Evolutionary conservation across 768 basidiomycete species (phyloP).

Genomic region (Tulasnella sp.): DNA sequence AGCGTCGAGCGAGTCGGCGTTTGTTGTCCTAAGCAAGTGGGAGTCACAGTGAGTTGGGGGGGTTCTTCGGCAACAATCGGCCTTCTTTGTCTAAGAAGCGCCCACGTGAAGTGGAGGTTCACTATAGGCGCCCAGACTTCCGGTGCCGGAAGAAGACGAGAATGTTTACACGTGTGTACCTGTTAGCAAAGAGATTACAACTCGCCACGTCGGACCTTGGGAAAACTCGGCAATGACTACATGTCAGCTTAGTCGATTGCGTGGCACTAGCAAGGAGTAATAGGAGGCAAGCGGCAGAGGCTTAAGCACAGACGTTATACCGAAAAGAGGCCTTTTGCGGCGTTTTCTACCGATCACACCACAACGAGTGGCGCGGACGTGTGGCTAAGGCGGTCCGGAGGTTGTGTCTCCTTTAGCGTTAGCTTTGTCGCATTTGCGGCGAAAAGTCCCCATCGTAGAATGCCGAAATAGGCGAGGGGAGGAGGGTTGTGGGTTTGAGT

Average conservation of each 20-base stretch:
- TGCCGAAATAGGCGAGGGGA: not conserved
- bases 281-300: not conserved
- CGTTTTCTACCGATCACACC: not conserved
- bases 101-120: not conserved
- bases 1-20: not conserved
- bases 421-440: not conserved
- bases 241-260: too few relatives aligned
- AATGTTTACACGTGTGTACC: slow-evolving; percentile 10
- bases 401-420: not conserved
- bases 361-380: not conserved
- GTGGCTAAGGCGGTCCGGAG: not conserved
- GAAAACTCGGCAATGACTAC: slow-evolving; percentile 9
- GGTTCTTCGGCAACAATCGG: slow-evolving; percentile 7
- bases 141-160: slow-evolving; percentile 19
- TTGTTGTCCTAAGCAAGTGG: not conserved
- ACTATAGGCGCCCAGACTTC: not conserved
- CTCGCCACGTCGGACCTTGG: slow-evolving; percentile 2
- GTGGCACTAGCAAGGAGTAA: not conserved
- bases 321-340: slow-evolving; percentile 5
- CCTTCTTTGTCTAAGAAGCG: not conserved
- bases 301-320: not conserved
- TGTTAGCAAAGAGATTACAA: not conserved
- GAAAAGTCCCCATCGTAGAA: not conserved
- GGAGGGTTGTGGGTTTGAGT: not conserved
- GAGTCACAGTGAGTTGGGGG: slow-evolving; percentile 5